phyloP scores from a whole-genome alignment of 1,139 yeast genomes.

The Meyerozyma elateridarum region DNA sequence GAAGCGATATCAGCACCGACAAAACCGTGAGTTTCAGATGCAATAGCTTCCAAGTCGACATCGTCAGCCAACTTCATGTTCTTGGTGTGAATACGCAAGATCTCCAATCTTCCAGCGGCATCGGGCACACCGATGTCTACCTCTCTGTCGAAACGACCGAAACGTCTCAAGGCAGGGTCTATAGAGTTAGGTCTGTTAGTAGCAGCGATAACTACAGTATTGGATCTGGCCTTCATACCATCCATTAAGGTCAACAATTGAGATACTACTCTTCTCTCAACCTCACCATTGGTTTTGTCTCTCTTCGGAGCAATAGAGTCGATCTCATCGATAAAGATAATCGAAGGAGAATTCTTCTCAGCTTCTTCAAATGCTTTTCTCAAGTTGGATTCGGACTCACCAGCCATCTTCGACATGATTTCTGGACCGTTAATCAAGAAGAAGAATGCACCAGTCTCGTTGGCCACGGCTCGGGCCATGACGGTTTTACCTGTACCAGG shows the following conservation, averaged over 20 bases:
- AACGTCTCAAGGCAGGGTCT: conserved; percentile 97
- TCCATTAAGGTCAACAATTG: conserved; percentile 97
- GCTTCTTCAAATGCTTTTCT: conserved; percentile 99
- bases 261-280: conserved; percentile 93
- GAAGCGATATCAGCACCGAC: conserved; percentile 87
- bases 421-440: conserved; percentile 99
- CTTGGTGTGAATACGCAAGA: conserved; percentile 79
- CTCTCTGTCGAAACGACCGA: conserved; percentile 98
- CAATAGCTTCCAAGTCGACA: conserved; percentile 89
- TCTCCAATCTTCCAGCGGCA: conserved; percentile 97
- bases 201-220: conserved; percentile 82
- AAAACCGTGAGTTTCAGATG: conserved; percentile 83
- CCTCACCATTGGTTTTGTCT: conserved; percentile 99
- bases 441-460: conserved; percentile 98
- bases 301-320: conserved; percentile 99
- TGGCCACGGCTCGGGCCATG: conserved; percentile 99
- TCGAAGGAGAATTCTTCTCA: conserved; percentile 96
- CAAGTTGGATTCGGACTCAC: conserved; percentile 95
- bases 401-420: conserved; percentile 99
- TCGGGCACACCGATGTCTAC: conserved; percentile 99
- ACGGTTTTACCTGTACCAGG: conserved; percentile 99
- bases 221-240: conserved; percentile 98
- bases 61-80: conserved; percentile 96
- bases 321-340: conserved; percentile 95
- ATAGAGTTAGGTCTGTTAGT: conserved; percentile 98